Evolutionary conservation across 257 asterid genomes (phyloP).

Genomic region (Lantana camara): DNA sequence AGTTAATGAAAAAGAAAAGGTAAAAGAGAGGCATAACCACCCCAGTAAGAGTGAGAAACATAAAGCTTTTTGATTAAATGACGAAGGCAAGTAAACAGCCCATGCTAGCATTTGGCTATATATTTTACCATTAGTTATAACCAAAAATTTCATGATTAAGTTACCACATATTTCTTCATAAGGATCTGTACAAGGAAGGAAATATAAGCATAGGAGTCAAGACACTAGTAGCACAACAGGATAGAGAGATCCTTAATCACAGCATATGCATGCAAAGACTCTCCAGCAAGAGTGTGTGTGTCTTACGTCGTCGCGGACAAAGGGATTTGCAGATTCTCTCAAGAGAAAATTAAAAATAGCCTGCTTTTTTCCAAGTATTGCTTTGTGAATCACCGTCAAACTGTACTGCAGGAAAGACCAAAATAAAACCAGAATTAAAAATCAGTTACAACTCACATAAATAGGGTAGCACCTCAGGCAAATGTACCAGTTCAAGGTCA

Average conservation of each 20-base stretch:
- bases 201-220: not conserved
- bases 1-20: not conserved
- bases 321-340: slow-evolving; percentile 89
- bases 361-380: slow-evolving; percentile 86
- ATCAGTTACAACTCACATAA: too few relatives aligned
- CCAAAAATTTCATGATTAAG: not conserved
- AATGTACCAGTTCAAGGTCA: slow-evolving; percentile 15
- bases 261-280: slow-evolving; percentile 5
- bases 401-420: slow-evolving; percentile 60
- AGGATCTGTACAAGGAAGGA: slow-evolving; percentile 4
- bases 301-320: slow-evolving; percentile 78
- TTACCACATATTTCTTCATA: not conserved
- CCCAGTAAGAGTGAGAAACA: not conserved
- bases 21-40: slow-evolving; percentile 8
- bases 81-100: slow-evolving; percentile 9
- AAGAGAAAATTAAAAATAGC: slow-evolving; percentile 82
- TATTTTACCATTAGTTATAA: not conserved
- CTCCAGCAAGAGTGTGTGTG: slow-evolving; percentile 9
- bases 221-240: slow-evolving; percentile 11
- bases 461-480: too few relatives aligned
- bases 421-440: too few relatives aligned
- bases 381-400: slow-evolving; percentile 82
- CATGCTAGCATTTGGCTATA: not conserved
- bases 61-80: not conserved
- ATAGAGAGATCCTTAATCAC: slow-evolving; percentile 12